Evolutionary conservation across 2,329 filamentous ascomycete genomes (phyloP).

Genomic region (Pyrenochaeta sp.): DNA sequence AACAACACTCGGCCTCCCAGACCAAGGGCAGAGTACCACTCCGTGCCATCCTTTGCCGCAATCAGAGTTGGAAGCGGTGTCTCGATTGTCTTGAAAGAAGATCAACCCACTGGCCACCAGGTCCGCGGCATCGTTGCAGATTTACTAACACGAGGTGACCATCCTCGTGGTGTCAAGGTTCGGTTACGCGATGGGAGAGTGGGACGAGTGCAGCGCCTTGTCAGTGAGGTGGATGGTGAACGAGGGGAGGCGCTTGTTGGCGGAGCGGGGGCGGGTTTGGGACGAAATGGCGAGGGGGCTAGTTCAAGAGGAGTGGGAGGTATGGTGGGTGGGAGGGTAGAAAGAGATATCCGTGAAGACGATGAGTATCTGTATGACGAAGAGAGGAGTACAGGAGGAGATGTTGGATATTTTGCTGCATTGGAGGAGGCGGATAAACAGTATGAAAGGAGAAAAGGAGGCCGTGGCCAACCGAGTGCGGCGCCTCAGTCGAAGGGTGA

Average conservation of each 20-base stretch:
- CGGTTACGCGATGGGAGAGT: constrained; percentile 75
- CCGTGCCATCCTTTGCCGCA: constrained; percentile 29
- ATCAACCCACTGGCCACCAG: constrained; percentile 77
- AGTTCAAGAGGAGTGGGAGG: constrained; percentile 7
- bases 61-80: constrained; percentile 70
- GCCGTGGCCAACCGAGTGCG: constrained; percentile 3
- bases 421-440: constrained; percentile 38
- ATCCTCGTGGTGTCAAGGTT: constrained; percentile 82
- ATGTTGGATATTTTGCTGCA: constrained; percentile 29
- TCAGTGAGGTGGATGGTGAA: constrained; percentile 28
- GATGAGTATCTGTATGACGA: constrained; percentile 44
- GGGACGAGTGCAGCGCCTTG: constrained; percentile 75
- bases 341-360: constrained; percentile 38
- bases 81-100: constrained; percentile 77
- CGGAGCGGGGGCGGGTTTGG: constrained; percentile 30
- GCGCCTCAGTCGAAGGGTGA: no score
- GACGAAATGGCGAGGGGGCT: constrained; percentile 33
- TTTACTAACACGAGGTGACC: constrained; percentile 75
- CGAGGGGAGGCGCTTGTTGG: constrained; percentile 38
- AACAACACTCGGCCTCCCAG: constrained; percentile 3
- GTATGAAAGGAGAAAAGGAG: constrained; percentile 33
- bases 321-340: constrained; percentile 25
- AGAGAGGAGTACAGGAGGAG: constrained; percentile 7
- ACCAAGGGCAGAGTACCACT: constrained; percentile 15
- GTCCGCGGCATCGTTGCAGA: constrained; percentile 73